Percentiles rank a stretch among this genome's conserved stretches.
phyloP scores from a whole-genome alignment of 768 basidiomycete genomes.

The Lactifluus piperatus region DNA sequence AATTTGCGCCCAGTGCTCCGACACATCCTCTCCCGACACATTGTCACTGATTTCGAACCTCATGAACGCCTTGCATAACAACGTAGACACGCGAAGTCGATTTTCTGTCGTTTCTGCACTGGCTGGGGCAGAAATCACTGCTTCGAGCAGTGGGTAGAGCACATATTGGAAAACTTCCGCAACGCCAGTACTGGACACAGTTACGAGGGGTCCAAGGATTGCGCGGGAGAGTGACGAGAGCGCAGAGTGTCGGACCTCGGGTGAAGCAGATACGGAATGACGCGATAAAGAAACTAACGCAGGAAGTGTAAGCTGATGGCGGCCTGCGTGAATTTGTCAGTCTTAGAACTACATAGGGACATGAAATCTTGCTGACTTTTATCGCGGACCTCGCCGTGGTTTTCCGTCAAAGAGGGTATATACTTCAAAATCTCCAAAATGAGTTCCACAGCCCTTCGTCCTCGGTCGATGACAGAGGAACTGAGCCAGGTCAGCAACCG shows the following conservation, averaged over 20 bases:
- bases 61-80: conserved; percentile 94
- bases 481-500: conserved; percentile 30
- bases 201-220: conserved; percentile 18
- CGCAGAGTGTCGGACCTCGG: conserved; percentile 31
- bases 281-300: conserved; percentile 14
- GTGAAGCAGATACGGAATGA: conserved; percentile 13
- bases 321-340: not conserved
- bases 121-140: conserved; percentile 78
- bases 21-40: conserved; percentile 47
- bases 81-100: conserved; percentile 74
- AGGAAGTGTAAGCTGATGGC: conserved; percentile 19
- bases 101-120: conserved; percentile 86
- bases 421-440: conserved; percentile 64
- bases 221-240: conserved; percentile 49
- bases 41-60: conserved; percentile 76
- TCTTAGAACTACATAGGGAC: not conserved
- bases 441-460: conserved; percentile 74
- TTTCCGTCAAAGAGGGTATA: conserved; percentile 50
- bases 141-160: conserved; percentile 87
- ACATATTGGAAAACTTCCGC: conserved; percentile 84
- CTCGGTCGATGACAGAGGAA: conserved; percentile 72
- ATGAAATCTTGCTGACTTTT: conserved; percentile 31
- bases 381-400: conserved; percentile 27
- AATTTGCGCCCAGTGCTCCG: conserved; percentile 80
- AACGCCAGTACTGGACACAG: conserved; percentile 46